These are phyloP conservation scores for Aphanomyces invadans DNA, from an alignment of 352 stramenopile genomes.

Conservation along the genomic window DNA sequence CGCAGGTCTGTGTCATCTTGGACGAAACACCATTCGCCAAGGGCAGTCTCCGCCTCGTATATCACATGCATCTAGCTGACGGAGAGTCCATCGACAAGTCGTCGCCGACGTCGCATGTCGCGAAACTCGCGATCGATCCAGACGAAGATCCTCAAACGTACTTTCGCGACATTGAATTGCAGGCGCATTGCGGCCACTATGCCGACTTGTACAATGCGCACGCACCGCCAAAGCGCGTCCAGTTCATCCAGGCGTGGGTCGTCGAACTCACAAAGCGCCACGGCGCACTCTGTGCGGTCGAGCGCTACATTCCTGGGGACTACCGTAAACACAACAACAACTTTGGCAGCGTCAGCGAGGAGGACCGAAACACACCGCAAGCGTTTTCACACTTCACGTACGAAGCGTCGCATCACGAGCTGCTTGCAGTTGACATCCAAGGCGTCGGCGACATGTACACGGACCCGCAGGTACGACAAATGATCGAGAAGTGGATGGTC, in stretches of 20 bases:
- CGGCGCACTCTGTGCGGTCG: constrained; percentile 63
- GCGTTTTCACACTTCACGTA: constrained; percentile 94
- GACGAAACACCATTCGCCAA: constrained; percentile 80
- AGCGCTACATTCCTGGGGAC: constrained; percentile 72
- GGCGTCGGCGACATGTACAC: constrained; percentile 94
- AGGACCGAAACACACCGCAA: constrained; percentile 78
- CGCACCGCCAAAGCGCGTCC: constrained; percentile 66
- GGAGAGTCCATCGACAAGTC: constrained; percentile 34
- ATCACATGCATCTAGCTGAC: constrained; percentile 54
- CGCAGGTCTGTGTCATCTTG: constrained; percentile 53
- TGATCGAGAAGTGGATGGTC: constrained; percentile 26
- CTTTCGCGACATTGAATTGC: constrained; percentile 82
- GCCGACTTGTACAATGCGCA: constrained; percentile 83
- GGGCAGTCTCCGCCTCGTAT: constrained; percentile 69
- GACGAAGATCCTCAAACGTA: constrained; percentile 84
- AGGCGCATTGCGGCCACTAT: constrained; percentile 79
- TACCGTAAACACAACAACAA: constrained; percentile 88
- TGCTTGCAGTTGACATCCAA: constrained; percentile 93
- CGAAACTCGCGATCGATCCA: constrained; percentile 81
- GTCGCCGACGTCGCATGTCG: constrained; percentile 51
- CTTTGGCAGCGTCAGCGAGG: constrained; percentile 75
- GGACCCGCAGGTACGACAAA: constrained; percentile 80
- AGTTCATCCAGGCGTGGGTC: constrained; percentile 80
- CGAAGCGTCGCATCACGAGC: constrained; percentile 85
- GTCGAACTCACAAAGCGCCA: constrained; percentile 66